Conservation (phyloP, 306 rosid genomes). For the Ceratonia siliqua region DNA sequence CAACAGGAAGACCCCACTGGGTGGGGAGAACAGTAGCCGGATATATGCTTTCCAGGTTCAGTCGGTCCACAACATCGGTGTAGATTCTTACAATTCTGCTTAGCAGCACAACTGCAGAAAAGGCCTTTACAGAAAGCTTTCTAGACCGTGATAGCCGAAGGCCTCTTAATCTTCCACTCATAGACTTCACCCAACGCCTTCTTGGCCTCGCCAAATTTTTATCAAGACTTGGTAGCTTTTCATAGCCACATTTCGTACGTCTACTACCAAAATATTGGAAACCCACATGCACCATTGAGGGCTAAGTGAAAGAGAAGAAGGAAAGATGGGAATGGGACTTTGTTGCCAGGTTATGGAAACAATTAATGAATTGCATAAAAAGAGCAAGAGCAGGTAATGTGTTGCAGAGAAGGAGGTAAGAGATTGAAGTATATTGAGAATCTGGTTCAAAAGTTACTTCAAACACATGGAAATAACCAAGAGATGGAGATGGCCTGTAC, state of each 20-base stretch:
- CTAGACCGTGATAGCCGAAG: constrained; percentile 48
- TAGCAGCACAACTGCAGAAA: constrained; percentile 39
- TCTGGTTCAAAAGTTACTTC: constrained; percentile 18
- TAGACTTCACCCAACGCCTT: constrained; percentile 58
- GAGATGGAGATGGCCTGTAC: constrained; percentile 28
- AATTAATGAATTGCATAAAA: background rate
- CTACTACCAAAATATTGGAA: constrained; percentile 44
- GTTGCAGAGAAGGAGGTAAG: background rate
- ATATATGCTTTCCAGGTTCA: constrained; percentile 44
- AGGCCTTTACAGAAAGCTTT: constrained; percentile 51
- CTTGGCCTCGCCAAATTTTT: constrained; percentile 44
- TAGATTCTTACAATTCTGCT: constrained; percentile 55
- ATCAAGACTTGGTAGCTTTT: constrained; percentile 45
- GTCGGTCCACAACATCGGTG: constrained; percentile 44
- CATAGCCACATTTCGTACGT: constrained; percentile 50
- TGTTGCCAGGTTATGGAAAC: background rate
- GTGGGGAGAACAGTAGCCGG: constrained; percentile 54
- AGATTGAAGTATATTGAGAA: background rate
- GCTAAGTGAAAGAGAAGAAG: background rate
- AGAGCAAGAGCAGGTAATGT: constrained; percentile 14
- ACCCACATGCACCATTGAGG: constrained; percentile 42
- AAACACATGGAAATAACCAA: background rate
- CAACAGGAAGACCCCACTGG: constrained; percentile 76
- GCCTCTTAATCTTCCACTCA: constrained; percentile 58
- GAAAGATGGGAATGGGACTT: background rate